Conservation (phyloP, 1,284 basidiomycete species). For the Bjerkandera adusta region DNA sequence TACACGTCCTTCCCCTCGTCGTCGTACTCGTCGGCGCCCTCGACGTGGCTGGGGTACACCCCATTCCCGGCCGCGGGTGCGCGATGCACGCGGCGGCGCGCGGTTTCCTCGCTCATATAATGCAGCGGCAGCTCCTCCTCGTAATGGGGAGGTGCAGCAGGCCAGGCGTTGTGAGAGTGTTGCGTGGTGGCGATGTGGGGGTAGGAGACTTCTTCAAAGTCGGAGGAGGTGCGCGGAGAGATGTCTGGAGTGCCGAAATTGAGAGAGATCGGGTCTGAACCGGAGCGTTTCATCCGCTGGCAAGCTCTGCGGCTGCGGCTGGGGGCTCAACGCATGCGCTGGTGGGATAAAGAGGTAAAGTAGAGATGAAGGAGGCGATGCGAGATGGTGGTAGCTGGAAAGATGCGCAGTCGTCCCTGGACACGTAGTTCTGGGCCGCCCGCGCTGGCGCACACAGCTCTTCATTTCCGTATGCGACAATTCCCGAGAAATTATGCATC, state of each 20-base stretch:
- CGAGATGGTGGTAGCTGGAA: neutral
- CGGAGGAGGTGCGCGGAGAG: slow-evolving; percentile 46
- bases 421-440: neutral
- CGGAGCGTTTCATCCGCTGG: slow-evolving; percentile 17
- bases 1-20: slow-evolving; percentile 77
- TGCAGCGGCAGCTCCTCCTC: slow-evolving; percentile 66
- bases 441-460: neutral
- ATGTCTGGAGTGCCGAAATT: slow-evolving; percentile 59
- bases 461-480: neutral
- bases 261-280: slow-evolving; percentile 52
- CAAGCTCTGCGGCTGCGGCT: slow-evolving; percentile 3
- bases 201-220: slow-evolving; percentile 70
- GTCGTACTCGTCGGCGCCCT: slow-evolving; percentile 44
- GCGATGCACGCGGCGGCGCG: slow-evolving; percentile 55
- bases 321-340: slow-evolving; percentile 12
- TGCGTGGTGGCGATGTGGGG: slow-evolving; percentile 38
- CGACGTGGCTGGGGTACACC: slow-evolving; percentile 33
- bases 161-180: slow-evolving; percentile 32
- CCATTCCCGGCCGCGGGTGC: slow-evolving; percentile 37
- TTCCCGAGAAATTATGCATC: slow-evolving; percentile 2
- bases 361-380: slow-evolving; percentile 9
- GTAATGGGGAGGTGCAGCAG: slow-evolving; percentile 30
- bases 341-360: neutral
- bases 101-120: slow-evolving; percentile 70
- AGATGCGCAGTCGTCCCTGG: neutral